phyloP scores from a whole-genome alignment of 805 yeast species.

The Nakazawaea populi region DNA sequence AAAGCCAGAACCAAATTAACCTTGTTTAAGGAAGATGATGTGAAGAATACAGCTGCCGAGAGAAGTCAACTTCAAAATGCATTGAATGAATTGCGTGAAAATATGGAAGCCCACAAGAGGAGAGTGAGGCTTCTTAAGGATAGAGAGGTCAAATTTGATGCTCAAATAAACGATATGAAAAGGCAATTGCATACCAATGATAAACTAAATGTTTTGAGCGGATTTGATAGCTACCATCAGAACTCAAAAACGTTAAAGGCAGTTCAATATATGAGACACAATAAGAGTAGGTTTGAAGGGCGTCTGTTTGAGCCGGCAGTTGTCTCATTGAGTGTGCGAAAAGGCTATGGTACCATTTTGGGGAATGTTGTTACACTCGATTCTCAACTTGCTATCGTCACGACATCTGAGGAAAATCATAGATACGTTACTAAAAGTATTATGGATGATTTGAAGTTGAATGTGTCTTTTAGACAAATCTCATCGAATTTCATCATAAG shows the following conservation, averaged over 20 bases:
- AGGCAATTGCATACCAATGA: constrained; percentile 37
- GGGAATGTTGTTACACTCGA: constrained; percentile 50
- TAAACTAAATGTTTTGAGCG: constrained; percentile 41
- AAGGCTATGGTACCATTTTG: constrained; percentile 45
- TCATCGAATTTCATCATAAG: constrained; percentile 12
- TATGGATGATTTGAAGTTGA: constrained; percentile 31
- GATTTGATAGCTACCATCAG: constrained; percentile 19
- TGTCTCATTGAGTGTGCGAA: constrained; percentile 49
- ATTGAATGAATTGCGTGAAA: constrained; percentile 13
- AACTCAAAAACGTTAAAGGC: constrained; percentile 32
- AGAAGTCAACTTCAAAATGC: constrained; percentile 14
- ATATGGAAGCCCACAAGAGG: neutral
- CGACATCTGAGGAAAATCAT: constrained; percentile 46
- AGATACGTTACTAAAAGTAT: constrained; percentile 34
- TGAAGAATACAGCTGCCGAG: constrained; percentile 1
- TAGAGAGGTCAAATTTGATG: neutral
- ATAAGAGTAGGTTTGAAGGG: constrained; percentile 28
- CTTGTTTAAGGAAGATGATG: neutral
- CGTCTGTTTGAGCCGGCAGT: constrained; percentile 71
- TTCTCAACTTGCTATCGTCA: constrained; percentile 59
- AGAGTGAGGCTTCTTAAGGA: constrained; percentile 3
- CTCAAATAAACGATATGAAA: neutral
- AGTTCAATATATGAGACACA: constrained; percentile 35
- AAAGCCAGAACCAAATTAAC: constrained; percentile 15
- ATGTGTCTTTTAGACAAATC: constrained; percentile 53